Conservation (phyloP, 768 basidiomycete species). For the Pleurotus platypus region DNA sequence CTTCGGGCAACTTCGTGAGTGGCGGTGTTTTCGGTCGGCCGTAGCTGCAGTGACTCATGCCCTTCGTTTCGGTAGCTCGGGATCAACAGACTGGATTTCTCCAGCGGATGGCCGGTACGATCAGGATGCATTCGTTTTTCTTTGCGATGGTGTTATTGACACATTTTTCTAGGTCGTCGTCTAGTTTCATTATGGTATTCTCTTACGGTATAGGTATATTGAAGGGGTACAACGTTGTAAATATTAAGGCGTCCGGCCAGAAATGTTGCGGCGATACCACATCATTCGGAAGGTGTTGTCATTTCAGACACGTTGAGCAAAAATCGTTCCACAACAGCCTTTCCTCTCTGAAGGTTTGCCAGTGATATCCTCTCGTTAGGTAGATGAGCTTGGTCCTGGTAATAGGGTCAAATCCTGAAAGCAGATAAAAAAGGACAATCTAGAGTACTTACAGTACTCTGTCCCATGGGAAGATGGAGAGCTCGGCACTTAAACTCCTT, state of each 20-base stretch:
- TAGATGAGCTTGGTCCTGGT: conserved; percentile 86
- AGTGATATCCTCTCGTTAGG: conserved; percentile 91
- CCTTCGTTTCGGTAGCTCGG: conserved; percentile 16
- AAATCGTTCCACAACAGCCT: conserved; percentile 75
- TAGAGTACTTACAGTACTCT: conserved; percentile 63
- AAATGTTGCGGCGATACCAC: too few species aligned
- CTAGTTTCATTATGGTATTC: neutral
- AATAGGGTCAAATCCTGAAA: conserved; percentile 3
- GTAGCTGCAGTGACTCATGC: neutral
- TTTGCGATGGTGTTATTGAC: too few species aligned
- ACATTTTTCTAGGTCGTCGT: neutral
- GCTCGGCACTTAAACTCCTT: conserved; percentile 87
- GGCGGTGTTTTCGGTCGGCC: neutral
- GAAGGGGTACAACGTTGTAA: too few species aligned
- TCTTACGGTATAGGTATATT: too few species aligned
- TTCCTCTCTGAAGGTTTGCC: conserved; percentile 74
- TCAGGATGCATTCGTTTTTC: neutral
- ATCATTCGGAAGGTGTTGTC: neutral
- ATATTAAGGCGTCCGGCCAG: too few species aligned
- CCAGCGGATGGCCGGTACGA: conserved; percentile 27
- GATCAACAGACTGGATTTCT: conserved; percentile 28
- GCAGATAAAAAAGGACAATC: neutral
- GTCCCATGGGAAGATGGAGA: conserved; percentile 92
- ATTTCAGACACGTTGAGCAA: conserved; percentile 47
- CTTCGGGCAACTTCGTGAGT: conserved; percentile 21